Evolutionary conservation across 139 green algal genomes (phyloP), one percentile per base, ranked within the genome.

Genomic region (Pleodorina starrii): DNA sequence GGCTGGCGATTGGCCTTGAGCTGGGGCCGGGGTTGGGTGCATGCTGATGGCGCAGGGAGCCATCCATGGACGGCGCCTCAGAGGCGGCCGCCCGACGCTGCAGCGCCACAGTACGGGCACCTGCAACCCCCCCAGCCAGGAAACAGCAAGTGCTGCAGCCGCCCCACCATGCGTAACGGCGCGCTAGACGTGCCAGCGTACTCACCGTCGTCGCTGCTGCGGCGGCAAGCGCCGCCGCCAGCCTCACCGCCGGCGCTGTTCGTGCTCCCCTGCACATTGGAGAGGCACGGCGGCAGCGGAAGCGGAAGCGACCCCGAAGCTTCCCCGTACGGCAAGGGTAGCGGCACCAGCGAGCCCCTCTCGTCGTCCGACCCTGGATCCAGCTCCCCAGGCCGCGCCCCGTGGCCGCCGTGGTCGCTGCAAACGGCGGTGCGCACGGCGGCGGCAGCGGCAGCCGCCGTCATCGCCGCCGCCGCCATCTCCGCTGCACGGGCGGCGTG

Each of bases 61-160:
- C 59, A 57, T 86, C 79, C 14, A 57, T 29, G 5, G 79, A 86
- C 27, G 40, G 5, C 27, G 29, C 57, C 12, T 86, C 79, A 10
- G 79, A 71, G 32, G 25, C 76, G 16, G 16, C 59, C 3, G 12
- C 51, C 1, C 79, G 59, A 23, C 79, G 57, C 79, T 75, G 79
- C 57, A 42, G 38, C 40, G 17, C 5, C 12, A 57, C 46, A 83
- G 29, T 7, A 36, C 76, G 6, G 57, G 59, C 4, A 72, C 59
- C 57, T 40, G 57, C 57, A 75, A 16, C 0, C 79, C 79, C 5
- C 79, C 79, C 79, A 86, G 2, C 79, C 79, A 23, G 75, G 79
- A 0, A 57, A 86, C 29, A 86, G 42, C 57, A 54, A 86, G 10
- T 57, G 79, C 79, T 75, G 57, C 38, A 86, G 59, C 32, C 79